A percentile compares a stretch with the other conserved stretches of the same genome.
Conservation (phyloP, 2,329 filamentous ascomycete genomes). For the Aspergillus hortae region DNA sequence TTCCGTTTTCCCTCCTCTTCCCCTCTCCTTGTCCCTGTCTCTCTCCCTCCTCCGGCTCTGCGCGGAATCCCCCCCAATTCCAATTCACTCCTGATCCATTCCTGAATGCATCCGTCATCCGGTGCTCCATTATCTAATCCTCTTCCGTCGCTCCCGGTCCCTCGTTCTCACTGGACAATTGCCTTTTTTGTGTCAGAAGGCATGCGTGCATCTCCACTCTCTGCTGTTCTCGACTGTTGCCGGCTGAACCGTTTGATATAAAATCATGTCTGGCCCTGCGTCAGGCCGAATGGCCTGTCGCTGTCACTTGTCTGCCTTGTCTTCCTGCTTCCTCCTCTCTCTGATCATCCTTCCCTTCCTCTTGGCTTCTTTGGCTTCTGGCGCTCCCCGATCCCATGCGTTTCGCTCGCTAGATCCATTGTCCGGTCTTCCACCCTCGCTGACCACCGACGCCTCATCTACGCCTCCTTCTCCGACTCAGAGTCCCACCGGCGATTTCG, state of each 20-base stretch:
- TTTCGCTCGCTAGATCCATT: too few species aligned
- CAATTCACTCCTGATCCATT: neutral
- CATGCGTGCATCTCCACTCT: neutral
- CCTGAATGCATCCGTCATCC: constrained; percentile 19
- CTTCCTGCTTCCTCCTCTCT: constrained; percentile 3
- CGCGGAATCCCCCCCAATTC: too few species aligned
- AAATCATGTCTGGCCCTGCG: constrained; percentile 8
- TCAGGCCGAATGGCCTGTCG: constrained; percentile 11
- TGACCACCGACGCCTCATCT: neutral
- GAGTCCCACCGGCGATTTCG: neutral
- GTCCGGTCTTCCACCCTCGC: too few species aligned
- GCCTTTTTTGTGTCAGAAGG: neutral
- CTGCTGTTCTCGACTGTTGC: constrained; percentile 18
- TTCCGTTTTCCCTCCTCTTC: constrained; percentile 12
- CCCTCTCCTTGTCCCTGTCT: neutral
- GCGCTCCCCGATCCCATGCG: too few species aligned
- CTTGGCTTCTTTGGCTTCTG: too few species aligned
- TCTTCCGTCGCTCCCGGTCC: constrained; percentile 23
- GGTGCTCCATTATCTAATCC: constrained; percentile 17
- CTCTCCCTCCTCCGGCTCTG: constrained; percentile 1
- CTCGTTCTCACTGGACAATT: constrained; percentile 16
- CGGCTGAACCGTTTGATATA: constrained; percentile 5
- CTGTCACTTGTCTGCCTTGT: constrained; percentile 3
- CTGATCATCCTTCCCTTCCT: neutral
- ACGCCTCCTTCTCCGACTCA: neutral